Evolutionary conservation across 441 rosid genomes (phyloP).

Genomic region (Manihot esculenta): DNA sequence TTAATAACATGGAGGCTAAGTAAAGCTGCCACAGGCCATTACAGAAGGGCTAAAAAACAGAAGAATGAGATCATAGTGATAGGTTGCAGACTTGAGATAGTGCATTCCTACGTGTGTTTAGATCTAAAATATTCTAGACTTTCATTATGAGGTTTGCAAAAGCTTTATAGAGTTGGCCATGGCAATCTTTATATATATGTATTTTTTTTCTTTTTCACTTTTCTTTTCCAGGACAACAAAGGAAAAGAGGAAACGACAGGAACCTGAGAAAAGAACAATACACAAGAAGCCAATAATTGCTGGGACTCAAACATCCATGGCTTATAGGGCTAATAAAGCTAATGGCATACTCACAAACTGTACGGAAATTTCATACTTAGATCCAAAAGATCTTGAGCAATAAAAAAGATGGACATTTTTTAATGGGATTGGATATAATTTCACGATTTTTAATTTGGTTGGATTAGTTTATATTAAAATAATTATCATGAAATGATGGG

Average conservation of each 20-base stretch:
- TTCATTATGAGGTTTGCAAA: background rate
- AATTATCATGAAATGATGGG: too few species aligned
- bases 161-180: too few species aligned
- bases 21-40: constrained; percentile 29
- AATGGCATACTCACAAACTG: constrained; percentile 7
- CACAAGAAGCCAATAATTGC: constrained; percentile 15
- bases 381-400: constrained; percentile 8
- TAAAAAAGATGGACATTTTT: constrained; percentile 4
- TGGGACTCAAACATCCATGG: constrained; percentile 16
- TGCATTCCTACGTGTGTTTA: constrained; percentile 28
- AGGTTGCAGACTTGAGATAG: constrained; percentile 8
- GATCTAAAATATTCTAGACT: constrained; percentile 8
- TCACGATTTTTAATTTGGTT: background rate
- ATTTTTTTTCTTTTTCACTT: background rate
- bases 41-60: background rate
- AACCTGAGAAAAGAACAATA: constrained; percentile 11
- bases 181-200: too few species aligned
- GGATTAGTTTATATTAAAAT: too few species aligned
- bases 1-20: background rate
- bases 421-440: background rate
- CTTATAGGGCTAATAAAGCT: constrained; percentile 11
- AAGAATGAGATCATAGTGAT: constrained; percentile 1
- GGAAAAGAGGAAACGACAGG: background rate
- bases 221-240: background rate
- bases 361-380: background rate